Conservation (phyloP, 768 basidiomycete species). For the Lentinus brumalis region DNA sequence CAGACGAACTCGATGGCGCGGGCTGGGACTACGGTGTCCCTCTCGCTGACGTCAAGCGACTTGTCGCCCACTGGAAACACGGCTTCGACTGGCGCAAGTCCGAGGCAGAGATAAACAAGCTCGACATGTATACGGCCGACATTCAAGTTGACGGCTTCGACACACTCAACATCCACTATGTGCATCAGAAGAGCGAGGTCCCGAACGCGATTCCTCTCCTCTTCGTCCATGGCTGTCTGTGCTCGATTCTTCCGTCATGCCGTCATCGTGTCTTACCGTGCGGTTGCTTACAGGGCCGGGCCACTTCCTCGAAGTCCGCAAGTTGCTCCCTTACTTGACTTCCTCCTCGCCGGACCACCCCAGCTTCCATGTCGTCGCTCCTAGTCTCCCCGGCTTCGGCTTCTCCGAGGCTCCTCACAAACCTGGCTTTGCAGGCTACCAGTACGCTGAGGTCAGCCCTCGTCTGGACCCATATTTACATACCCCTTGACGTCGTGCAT, state of each 20-base stretch:
- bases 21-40: slow-evolving; percentile 40
- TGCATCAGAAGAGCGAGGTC: slow-evolving; percentile 48
- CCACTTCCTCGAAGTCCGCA: slow-evolving; percentile 56
- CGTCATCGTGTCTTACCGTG: not conserved
- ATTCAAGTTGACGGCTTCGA: slow-evolving; percentile 51
- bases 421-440: slow-evolving; percentile 48
- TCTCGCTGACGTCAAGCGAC: slow-evolving; percentile 48
- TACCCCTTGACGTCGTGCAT: not conserved
- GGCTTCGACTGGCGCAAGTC: slow-evolving; percentile 59
- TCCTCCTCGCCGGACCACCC: slow-evolving; percentile 44
- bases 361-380: slow-evolving; percentile 63
- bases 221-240: slow-evolving; percentile 67
- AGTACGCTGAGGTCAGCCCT: slow-evolving; percentile 54
- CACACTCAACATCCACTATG: slow-evolving; percentile 54
- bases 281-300: slow-evolving; percentile 54
- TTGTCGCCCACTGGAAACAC: slow-evolving; percentile 51
- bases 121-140: slow-evolving; percentile 58
- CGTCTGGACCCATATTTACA: not conserved
- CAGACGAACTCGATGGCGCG: slow-evolving; percentile 29
- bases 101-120: slow-evolving; percentile 52
- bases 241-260: not conserved
- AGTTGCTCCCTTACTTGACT: slow-evolving; percentile 56
- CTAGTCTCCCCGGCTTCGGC: slow-evolving; percentile 61
- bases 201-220: slow-evolving; percentile 35
- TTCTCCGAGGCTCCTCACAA: slow-evolving; percentile 60